A percentile compares a stretch with the other conserved stretches of the same genome.
These are phyloP conservation scores for Ophiognomonia clavigignenti-juglandacearum DNA, from an alignment of 2,329 filamentous ascomycete genomes.

Conservation along the genomic window DNA sequence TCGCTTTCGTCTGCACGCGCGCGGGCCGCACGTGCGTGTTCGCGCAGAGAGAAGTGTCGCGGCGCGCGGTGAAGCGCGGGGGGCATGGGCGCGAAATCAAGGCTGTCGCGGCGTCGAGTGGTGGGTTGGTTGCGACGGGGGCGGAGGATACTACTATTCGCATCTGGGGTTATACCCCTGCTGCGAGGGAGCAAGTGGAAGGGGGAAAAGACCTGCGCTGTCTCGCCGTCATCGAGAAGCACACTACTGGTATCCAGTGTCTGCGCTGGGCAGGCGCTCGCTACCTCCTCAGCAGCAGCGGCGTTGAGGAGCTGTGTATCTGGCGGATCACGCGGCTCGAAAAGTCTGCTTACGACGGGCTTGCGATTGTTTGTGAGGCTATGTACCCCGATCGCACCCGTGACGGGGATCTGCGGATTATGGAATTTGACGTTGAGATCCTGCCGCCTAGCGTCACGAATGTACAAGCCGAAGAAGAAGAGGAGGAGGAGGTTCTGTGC, in stretches of 20 bases:
- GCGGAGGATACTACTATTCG: slow-evolving; percentile 72
- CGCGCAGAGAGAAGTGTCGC: slow-evolving; percentile 30
- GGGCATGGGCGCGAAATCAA: slow-evolving; percentile 82
- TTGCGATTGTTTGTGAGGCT: slow-evolving; percentile 55
- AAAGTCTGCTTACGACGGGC: slow-evolving; percentile 36
- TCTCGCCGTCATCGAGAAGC: slow-evolving; percentile 64
- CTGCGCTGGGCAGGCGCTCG: slow-evolving; percentile 68
- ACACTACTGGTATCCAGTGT: slow-evolving; percentile 79
- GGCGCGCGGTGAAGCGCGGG: slow-evolving; percentile 58
- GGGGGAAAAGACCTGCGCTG: slow-evolving; percentile 34
- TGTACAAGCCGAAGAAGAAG: background rate
- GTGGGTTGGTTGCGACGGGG: slow-evolving; percentile 53
- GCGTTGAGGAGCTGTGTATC: slow-evolving; percentile 82
- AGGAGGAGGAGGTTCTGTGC: slow-evolving; percentile 36
- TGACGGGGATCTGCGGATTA: slow-evolving; percentile 70
- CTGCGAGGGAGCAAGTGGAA: too few relatives aligned
- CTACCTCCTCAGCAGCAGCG: slow-evolving; percentile 80
- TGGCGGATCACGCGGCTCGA: slow-evolving; percentile 64
- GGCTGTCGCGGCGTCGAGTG: slow-evolving; percentile 36
- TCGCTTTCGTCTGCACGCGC: slow-evolving; percentile 61
- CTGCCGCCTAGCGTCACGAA: slow-evolving; percentile 1
- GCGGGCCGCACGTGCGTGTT: slow-evolving; percentile 40
- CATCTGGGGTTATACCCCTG: slow-evolving; percentile 54
- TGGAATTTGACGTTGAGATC: slow-evolving; percentile 62
- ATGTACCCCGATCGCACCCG: slow-evolving; percentile 44